Evolutionary conservation across 106 monocot species (phyloP).

Genomic region (Phalaenopsis aphrodite): DNA sequence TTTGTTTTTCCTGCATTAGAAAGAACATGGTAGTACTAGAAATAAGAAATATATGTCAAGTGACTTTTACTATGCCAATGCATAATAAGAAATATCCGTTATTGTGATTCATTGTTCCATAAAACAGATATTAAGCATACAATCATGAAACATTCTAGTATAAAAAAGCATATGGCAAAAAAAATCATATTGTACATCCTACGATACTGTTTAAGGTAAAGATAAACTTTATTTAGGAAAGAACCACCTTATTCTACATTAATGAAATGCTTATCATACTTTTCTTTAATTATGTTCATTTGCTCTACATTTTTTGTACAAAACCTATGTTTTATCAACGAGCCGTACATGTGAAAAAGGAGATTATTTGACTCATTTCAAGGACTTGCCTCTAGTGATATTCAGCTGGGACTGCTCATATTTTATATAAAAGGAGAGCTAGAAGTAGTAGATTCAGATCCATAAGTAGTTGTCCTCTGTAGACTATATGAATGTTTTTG

Average conservation of each 20-base stretch:
- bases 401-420: no score
- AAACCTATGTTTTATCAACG: not conserved
- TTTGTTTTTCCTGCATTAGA: conserved; percentile 81
- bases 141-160: not conserved
- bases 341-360: not conserved
- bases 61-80: not conserved
- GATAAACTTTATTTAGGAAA: not conserved
- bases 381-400: no score
- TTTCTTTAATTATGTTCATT: not conserved
- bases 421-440: no score
- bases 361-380: no score
- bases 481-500: no score
- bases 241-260: not conserved
- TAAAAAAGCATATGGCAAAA: not conserved
- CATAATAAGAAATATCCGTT: not conserved
- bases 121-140: not conserved
- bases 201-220: not conserved
- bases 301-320: not conserved
- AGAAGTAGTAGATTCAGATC: no score
- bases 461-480: no score
- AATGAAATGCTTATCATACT: not conserved
- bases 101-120: not conserved
- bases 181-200: not conserved
- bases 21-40: not conserved
- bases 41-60: not conserved